Percentiles rank a stretch among this genome's conserved stretches.
phyloP scores from a whole-genome alignment of 1,139 yeast genomes.

The Candida pseudoviswanathii region DNA sequence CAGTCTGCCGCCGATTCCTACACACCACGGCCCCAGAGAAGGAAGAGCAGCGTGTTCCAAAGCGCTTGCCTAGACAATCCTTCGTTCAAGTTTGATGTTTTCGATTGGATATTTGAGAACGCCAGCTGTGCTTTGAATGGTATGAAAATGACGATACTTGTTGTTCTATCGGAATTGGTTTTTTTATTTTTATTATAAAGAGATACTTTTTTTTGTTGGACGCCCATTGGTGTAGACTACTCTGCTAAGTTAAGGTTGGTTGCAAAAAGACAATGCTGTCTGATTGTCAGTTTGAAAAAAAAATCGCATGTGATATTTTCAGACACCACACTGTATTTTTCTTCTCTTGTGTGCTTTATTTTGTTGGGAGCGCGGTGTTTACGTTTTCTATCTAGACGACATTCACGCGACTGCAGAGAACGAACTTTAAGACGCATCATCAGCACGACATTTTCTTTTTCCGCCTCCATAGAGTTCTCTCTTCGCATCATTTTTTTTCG shows the following conservation, averaged over 20 bases:
- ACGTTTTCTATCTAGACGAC: neutral
- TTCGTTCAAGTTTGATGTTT: slow-evolving; percentile 8
- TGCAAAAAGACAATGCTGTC: neutral
- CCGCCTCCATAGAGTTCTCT: neutral
- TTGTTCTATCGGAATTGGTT: neutral
- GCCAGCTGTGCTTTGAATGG: neutral
- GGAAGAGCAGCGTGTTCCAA: neutral
- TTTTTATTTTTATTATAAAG: slow-evolving; percentile 1
- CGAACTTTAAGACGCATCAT: neutral
- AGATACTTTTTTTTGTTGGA: neutral
- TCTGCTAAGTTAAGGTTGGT: neutral
- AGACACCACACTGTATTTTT: neutral
- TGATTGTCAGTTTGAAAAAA: neutral
- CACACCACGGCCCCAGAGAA: neutral
- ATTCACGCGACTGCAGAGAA: neutral
- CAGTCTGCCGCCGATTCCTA: neutral
- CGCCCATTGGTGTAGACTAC: neutral
- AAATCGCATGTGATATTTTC: neutral
- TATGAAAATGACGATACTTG: neutral
- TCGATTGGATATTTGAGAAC: slow-evolving; percentile 9
- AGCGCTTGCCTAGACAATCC: neutral
- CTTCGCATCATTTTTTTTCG: neutral
- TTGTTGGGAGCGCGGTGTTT: neutral
- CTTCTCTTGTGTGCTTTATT: neutral
- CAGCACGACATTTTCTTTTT: neutral